Percentiles rank a stretch among this genome's conserved stretches.
These are phyloP conservation scores for Thuidium tamariscinum DNA, from an alignment of 225 moss, liverwort and hornwort species.

Conservation along the genomic window DNA sequence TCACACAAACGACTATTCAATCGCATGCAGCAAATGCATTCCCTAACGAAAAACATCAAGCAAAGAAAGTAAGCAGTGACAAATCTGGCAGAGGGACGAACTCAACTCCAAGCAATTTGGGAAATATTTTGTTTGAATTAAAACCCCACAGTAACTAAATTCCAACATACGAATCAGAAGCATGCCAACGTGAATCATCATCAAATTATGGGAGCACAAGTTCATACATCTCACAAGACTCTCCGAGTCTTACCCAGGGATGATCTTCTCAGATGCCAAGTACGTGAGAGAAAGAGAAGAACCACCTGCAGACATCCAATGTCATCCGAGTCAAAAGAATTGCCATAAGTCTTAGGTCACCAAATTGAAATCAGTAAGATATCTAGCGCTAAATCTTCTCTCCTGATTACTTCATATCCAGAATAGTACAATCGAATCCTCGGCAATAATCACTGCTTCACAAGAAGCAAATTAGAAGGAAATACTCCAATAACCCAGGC, in stretches of 20 bases:
- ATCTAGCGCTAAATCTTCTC: neutral
- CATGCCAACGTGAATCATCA: neutral
- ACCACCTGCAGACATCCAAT: conserved; percentile 40
- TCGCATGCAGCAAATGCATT: neutral
- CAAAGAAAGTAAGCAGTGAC: neutral
- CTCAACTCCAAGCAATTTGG: neutral
- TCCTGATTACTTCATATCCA: neutral
- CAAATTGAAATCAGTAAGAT: neutral
- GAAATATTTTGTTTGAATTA: neutral
- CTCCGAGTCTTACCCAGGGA: conserved; percentile 64
- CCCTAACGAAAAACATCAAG: neutral
- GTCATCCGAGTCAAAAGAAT: neutral
- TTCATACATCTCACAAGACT: neutral
- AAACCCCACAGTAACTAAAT: neutral
- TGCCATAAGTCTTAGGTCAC: neutral
- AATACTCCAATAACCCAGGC: neutral
- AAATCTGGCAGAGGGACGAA: neutral
- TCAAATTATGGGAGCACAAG: neutral
- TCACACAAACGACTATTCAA: neutral
- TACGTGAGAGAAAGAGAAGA: conserved; percentile 78
- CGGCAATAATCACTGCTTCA: neutral
- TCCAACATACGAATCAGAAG: neutral
- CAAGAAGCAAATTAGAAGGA: neutral
- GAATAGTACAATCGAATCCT: neutral
- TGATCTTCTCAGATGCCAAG: conserved; percentile 81